A percentile compares a stretch with the other conserved stretches of the same genome.
phyloP scores from a whole-genome alignment of 2,329 filamentous ascomycete species.

The Colletotrichum australisinense region DNA sequence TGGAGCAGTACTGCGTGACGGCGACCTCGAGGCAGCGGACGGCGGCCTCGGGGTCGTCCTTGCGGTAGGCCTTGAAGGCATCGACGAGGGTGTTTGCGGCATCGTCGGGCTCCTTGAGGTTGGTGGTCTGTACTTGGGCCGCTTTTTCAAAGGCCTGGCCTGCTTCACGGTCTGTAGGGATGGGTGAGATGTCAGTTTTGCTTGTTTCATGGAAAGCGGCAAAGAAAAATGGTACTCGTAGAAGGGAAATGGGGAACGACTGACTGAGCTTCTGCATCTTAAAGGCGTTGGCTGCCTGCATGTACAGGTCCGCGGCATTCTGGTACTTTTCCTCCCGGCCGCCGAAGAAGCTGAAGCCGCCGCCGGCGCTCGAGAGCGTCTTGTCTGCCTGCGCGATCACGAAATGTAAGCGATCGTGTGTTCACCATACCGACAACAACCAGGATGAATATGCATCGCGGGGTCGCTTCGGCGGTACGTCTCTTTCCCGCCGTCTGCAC shows the following conservation, averaged over 20 bases:
- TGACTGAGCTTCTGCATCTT: constrained; percentile 86
- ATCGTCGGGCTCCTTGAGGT: constrained; percentile 92
- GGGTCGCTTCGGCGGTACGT: no score
- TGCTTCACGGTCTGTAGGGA: constrained; percentile 78
- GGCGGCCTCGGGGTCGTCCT: constrained; percentile 84
- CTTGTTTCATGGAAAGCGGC: neutral
- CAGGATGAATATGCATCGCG: neutral
- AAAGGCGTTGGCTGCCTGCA: constrained; percentile 91
- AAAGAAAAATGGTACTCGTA: no score
- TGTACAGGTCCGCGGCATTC: constrained; percentile 87
- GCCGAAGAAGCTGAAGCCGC: constrained; percentile 92
- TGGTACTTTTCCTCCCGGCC: constrained; percentile 90
- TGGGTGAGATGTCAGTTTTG: neutral
- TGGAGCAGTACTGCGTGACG: constrained; percentile 86
- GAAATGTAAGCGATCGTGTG: constrained; percentile 5
- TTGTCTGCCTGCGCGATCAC: constrained; percentile 80
- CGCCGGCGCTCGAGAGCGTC: constrained; percentile 76
- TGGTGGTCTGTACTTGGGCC: constrained; percentile 81
- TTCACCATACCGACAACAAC: neutral
- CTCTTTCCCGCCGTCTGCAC: no score
- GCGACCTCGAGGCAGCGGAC: constrained; percentile 82
- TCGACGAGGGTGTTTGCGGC: constrained; percentile 89
- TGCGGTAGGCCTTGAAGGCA: constrained; percentile 95
- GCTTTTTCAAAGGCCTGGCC: constrained; percentile 89
- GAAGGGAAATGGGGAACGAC: constrained; percentile 37